Percentiles rank a stretch among this genome's conserved stretches.
These are phyloP conservation scores for Paramarasmius palmivorus DNA, from an alignment of 1,284 basidiomycete species.

Conservation along the genomic window DNA sequence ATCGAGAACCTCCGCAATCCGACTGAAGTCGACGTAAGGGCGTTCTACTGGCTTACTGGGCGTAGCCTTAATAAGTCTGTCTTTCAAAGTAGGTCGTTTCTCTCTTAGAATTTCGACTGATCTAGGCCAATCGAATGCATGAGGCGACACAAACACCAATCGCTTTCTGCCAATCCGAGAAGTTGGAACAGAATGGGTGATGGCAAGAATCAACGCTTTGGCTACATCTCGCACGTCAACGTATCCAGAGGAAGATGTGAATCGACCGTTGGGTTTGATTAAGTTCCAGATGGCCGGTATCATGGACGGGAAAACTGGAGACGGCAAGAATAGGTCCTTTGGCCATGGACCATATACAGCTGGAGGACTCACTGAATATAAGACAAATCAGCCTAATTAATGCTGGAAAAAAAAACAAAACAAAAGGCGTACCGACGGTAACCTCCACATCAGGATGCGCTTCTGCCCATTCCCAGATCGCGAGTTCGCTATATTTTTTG, in stretches of 20 bases:
- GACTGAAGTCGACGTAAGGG: conserved; percentile 8
- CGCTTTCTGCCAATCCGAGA: conserved; percentile 16
- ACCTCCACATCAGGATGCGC: conserved; percentile 19
- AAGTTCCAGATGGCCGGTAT: conserved; percentile 9
- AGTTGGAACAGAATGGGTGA: conserved; percentile 9
- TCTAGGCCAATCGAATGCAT: conserved; percentile 11
- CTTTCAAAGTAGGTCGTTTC: conserved; percentile 16
- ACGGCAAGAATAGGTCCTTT: conserved; percentile 6
- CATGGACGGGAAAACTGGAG: conserved; percentile 9
- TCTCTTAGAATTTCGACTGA: conserved; percentile 8
- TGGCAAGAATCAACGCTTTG: conserved; percentile 15
- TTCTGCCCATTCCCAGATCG: conserved; percentile 21
- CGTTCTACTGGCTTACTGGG: conserved; percentile 6
- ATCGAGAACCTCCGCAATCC: conserved; percentile 13
- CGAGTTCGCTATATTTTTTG: conserved; percentile 20
- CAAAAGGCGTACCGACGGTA: conserved; percentile 17
- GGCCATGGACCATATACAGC: conserved; percentile 11
- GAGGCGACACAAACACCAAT: conserved; percentile 12
- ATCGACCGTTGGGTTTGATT: conserved; percentile 8
- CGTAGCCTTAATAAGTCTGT: conserved; percentile 10
- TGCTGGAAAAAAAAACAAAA: background rate
- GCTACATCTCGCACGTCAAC: conserved; percentile 19
- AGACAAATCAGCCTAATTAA: background rate
- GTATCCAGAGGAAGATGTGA: conserved; percentile 7
- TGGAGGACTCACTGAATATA: conserved; percentile 10